Conservation (phyloP, 176 grass and related monocot species). For the Cenchrus americanus region DNA sequence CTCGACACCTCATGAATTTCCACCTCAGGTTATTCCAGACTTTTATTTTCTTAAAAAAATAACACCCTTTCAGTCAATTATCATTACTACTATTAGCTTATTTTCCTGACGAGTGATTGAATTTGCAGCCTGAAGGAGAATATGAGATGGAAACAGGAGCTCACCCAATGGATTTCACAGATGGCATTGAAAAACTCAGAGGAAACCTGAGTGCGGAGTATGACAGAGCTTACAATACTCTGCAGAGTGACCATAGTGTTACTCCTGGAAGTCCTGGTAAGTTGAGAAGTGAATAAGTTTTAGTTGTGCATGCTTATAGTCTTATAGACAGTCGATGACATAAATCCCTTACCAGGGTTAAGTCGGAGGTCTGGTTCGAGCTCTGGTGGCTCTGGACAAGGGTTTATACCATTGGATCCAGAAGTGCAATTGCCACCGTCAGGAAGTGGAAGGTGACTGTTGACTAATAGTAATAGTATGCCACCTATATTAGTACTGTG, state of each 20-base stretch:
- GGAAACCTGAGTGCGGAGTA: slow-evolving; percentile 48
- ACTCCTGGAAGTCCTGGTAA: slow-evolving; percentile 82
- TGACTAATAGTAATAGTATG: slow-evolving; percentile 32
- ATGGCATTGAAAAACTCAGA: slow-evolving; percentile 68
- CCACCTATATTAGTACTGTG: not conserved
- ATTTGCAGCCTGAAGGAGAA: slow-evolving; percentile 61
- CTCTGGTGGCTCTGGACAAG: slow-evolving; percentile 70
- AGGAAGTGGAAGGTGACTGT: slow-evolving; percentile 64
- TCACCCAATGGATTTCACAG: slow-evolving; percentile 50
- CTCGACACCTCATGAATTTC: slow-evolving; percentile 40
- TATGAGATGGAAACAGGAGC: slow-evolving; percentile 49
- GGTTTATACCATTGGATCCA: slow-evolving; percentile 50
- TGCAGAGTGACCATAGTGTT: slow-evolving; percentile 59
- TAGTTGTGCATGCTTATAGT: slow-evolving; percentile 22
- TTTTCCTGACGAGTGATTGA: slow-evolving; percentile 32
- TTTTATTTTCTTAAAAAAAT: slow-evolving; percentile 25
- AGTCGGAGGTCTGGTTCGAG: slow-evolving; percentile 69
- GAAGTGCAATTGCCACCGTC: slow-evolving; percentile 51
- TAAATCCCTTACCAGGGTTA: slow-evolving; percentile 46
- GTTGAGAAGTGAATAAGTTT: slow-evolving; percentile 34
- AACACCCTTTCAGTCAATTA: slow-evolving; percentile 4
- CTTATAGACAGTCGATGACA: slow-evolving; percentile 34
- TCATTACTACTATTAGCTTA: not conserved
- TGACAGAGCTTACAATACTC: slow-evolving; percentile 43
- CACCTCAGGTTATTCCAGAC: slow-evolving; percentile 55